A percentile compares a stretch with the other conserved stretches of the same genome.
Evolutionary conservation across 257 asterid genomes (phyloP).

Genomic region (Solanum neorickii): DNA sequence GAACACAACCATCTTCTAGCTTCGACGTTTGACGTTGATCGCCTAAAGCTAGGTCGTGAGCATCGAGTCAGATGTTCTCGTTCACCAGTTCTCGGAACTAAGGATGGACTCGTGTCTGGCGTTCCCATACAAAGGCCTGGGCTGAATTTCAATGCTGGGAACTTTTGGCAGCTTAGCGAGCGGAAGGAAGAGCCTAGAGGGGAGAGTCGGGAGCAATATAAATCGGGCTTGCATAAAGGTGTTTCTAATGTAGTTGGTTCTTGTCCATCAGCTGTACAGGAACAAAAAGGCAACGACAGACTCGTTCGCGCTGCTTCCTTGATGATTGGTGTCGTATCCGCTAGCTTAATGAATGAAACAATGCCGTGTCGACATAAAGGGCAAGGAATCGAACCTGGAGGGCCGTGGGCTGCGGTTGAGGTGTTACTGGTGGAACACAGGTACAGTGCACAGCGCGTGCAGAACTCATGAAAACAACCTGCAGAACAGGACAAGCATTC

Average conservation of each 20-base stretch:
- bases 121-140: constrained; percentile 58
- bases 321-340: constrained; percentile 26
- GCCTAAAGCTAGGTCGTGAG: constrained; percentile 43
- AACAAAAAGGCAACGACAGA: constrained; percentile 52
- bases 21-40: constrained; percentile 43
- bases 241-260: constrained; percentile 37
- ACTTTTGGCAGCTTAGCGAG: constrained; percentile 51
- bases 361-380: constrained; percentile 85
- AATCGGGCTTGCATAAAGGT: constrained; percentile 54
- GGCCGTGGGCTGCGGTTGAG: constrained; percentile 36
- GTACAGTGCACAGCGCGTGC: constrained; percentile 72
- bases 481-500: neutral
- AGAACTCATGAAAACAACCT: constrained; percentile 84
- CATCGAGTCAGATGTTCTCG: constrained; percentile 28
- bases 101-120: constrained; percentile 41
- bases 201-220: constrained; percentile 22
- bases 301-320: constrained; percentile 44
- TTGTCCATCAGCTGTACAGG: constrained; percentile 41
- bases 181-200: constrained; percentile 53
- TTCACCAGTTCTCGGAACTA: constrained; percentile 25
- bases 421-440: constrained; percentile 59
- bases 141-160: constrained; percentile 35
- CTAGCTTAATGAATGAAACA: constrained; percentile 54
- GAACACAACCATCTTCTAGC: constrained; percentile 65
- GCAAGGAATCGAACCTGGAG: constrained; percentile 74